Percentiles rank a stretch among this genome's conserved stretches.
Evolutionary conservation across 768 basidiomycete genomes (phyloP).

Genomic region (Kwoniella dendrophila): DNA sequence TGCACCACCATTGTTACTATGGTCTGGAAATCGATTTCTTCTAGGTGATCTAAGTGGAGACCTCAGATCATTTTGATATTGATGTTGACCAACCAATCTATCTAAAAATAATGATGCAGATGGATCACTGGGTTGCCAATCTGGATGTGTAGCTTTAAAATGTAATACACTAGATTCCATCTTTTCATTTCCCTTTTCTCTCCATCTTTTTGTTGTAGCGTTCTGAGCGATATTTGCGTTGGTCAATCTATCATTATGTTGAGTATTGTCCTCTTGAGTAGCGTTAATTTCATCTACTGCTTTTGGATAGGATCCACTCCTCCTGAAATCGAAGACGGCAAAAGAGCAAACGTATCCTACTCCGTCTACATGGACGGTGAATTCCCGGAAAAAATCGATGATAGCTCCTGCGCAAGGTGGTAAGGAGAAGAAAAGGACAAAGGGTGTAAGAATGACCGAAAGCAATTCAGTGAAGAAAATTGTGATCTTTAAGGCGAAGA

Average conservation of each 20-base stretch:
- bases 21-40: conserved; percentile 59
- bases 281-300: conserved; percentile 1
- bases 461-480: conserved; percentile 85
- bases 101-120: conserved; percentile 86
- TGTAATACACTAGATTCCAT: conserved; percentile 77
- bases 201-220: neutral
- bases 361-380: conserved; percentile 93
- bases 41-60: neutral
- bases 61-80: neutral
- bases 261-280: neutral
- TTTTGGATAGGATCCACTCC: neutral
- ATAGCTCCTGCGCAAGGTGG: conserved; percentile 86
- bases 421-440: conserved; percentile 89
- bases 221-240: neutral
- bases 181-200: conserved; percentile 60
- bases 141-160: conserved; percentile 74
- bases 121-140: conserved; percentile 91
- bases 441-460: conserved; percentile 90
- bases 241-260: neutral
- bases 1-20: neutral
- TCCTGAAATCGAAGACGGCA: conserved; percentile 94
- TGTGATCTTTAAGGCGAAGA: conserved; percentile 89
- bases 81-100: conserved; percentile 62
- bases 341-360: conserved; percentile 97
- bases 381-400: conserved; percentile 97